These are phyloP conservation scores for Clausena lansium DNA, from an alignment of 345 rosid genomes.

Conservation along the genomic window DNA sequence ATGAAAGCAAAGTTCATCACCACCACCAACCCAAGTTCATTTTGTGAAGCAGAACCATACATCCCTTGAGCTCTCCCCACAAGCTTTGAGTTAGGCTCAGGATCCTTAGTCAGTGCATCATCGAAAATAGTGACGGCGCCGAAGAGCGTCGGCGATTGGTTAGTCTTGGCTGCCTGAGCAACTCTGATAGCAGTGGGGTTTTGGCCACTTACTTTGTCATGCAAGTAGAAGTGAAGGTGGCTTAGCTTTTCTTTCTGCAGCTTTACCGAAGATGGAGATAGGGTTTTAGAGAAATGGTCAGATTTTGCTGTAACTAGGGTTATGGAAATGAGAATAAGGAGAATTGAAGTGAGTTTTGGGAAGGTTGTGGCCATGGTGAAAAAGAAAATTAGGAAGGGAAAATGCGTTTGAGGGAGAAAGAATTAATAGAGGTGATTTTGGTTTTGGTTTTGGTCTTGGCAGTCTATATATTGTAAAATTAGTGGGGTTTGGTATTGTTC, in stretches of 20 bases:
- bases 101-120: constrained; percentile 21
- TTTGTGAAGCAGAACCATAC: constrained; percentile 17
- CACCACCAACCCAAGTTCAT: constrained; percentile 21
- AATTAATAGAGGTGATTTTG: too few relatives aligned
- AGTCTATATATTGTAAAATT: background rate
- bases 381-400: too few relatives aligned
- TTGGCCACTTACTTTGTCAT: constrained; percentile 24
- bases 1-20: constrained; percentile 28
- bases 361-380: background rate
- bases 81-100: constrained; percentile 13
- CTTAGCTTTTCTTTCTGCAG: constrained; percentile 27
- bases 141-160: constrained; percentile 8
- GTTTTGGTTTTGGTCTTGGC: background rate
- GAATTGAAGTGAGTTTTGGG: background rate
- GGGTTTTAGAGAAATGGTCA: background rate
- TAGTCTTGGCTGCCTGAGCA: constrained; percentile 24
- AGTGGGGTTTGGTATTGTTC: background rate
- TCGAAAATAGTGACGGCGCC: constrained; percentile 20
- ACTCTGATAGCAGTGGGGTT: constrained; percentile 28
- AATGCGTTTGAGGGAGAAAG: background rate
- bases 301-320: background rate
- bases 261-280: constrained; percentile 1
- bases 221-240: constrained; percentile 43
- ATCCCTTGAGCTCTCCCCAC: constrained; percentile 35
- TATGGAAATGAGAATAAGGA: background rate